A percentile compares a stretch with the other conserved stretches of the same genome.
phyloP scores from a whole-genome alignment of 2,329 filamentous ascomycete genomes.

The Sclerotinia subarctica region DNA sequence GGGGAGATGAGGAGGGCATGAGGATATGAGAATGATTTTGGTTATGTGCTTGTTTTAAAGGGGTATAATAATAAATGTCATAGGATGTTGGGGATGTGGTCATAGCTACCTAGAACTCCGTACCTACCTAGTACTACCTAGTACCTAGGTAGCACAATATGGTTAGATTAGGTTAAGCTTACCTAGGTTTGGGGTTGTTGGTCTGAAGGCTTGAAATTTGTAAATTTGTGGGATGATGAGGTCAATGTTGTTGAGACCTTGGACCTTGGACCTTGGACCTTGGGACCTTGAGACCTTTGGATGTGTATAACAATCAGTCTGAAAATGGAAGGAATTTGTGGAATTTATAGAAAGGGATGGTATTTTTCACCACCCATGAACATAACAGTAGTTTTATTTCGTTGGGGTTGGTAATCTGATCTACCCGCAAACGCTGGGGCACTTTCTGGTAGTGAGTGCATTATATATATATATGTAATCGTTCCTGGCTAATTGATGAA shows the following conservation, averaged over 20 bases:
- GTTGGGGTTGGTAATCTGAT: background rate
- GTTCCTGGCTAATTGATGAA: background rate
- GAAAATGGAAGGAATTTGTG: background rate
- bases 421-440: constrained; percentile 13
- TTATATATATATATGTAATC: background rate
- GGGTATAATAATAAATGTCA: background rate
- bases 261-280: too few species aligned
- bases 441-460: constrained; percentile 9
- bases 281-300: background rate
- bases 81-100: background rate
- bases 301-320: background rate
- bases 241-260: background rate
- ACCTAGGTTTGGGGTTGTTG: background rate
- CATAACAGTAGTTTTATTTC: too few species aligned
- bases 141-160: background rate
- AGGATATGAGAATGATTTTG: too few species aligned
- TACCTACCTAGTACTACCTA: background rate
- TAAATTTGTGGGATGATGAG: background rate
- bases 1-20: background rate
- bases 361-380: too few species aligned
- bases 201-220: background rate
- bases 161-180: background rate
- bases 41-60: background rate
- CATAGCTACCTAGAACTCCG: background rate
- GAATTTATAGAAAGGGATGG: background rate